Evolutionary conservation across 1,284 basidiomycete species (phyloP).

Genomic region (Tranzscheliella williamsii): DNA sequence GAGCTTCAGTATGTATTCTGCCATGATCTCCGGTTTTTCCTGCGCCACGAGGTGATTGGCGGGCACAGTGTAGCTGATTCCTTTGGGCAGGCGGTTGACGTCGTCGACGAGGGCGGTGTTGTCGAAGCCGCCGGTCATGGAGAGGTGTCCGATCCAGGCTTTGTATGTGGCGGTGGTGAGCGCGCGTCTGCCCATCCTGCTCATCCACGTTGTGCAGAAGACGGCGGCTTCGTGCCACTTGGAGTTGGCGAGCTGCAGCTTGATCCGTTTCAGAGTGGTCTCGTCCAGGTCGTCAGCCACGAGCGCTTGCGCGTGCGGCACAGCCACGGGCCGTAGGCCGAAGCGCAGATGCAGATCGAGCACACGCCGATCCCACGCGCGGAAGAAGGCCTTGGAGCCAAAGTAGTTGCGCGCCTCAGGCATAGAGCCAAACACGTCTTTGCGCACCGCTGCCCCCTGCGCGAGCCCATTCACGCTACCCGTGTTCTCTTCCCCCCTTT

Average conservation of each 20-base stretch:
- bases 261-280: constrained; percentile 16
- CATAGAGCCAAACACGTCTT: constrained; percentile 68
- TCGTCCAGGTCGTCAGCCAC: constrained; percentile 19
- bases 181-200: constrained; percentile 11
- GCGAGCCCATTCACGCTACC: constrained; percentile 45
- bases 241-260: constrained; percentile 41
- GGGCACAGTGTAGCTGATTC: constrained; percentile 15
- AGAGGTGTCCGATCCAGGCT: constrained; percentile 20
- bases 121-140: constrained; percentile 28
- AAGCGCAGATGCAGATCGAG: constrained; percentile 72
- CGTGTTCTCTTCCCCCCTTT: constrained; percentile 3
- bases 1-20: constrained; percentile 14
- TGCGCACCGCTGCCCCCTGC: constrained; percentile 68
- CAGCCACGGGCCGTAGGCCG: constrained; percentile 63
- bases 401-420: constrained; percentile 61
- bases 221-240: constrained; percentile 53
- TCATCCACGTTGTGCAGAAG: constrained; percentile 35
- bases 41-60: constrained; percentile 52
- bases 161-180: constrained; percentile 11
- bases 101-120: constrained; percentile 15
- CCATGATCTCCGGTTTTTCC: constrained; percentile 35
- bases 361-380: constrained; percentile 72
- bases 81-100: constrained; percentile 19
- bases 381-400: constrained; percentile 71
- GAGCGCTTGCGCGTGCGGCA: constrained; percentile 9